Base-by-base conservation (phyloP, 352 stramenopile genomes). In the Phytophthora hibernalis region DNA sequence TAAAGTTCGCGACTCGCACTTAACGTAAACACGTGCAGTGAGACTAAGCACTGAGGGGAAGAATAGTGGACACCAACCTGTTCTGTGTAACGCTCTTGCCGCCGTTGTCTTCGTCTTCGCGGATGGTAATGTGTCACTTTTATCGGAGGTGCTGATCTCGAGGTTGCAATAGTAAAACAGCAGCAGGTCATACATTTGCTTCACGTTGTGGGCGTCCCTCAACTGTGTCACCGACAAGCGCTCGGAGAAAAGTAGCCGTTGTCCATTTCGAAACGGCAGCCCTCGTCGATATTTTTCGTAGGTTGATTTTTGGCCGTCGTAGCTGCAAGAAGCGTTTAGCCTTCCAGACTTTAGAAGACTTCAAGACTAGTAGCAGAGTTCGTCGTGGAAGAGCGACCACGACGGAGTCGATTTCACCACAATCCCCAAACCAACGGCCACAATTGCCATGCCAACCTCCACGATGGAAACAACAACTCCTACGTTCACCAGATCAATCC, bases 81-180 rank as follows among this genome's bases (percentile, higher is more conserved):
- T 82, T 80, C 47, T 88, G 79, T 4, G 69, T 65, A 26, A 85
- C 80, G 35, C 66, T 75, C 52, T 61, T 68, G 38, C 68, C 70
- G 49, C 68, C 64, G 45, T 68, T 80, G 68, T 86, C 77, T 47
- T 88, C 77, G 53, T 90, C 81, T 43, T 85, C 79, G 47, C 81
- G 79, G 38, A 88, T 70, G 1, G 77, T 90, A 26, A 90, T 80
- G 30, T 83, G 65, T 1, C 81, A 0, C 85, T 58, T 38, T 74
- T 79, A 52, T 90, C 81, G 10, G 81, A 85, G 52, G 87, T 82
- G 48, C 66, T 83, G 69, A 88, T 86, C 63, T 90, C 81, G 5
- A 90, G 57, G 54, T 87, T 90, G 63, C 64, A 68, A 30, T 76
- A 82, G 53, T 83, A 87, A 26, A 84, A 88, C 16, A 73, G 51